These are phyloP conservation scores for Lentithecium fluviatile DNA, from an alignment of 495 filamentous ascomycete species.

Conservation along the genomic window DNA sequence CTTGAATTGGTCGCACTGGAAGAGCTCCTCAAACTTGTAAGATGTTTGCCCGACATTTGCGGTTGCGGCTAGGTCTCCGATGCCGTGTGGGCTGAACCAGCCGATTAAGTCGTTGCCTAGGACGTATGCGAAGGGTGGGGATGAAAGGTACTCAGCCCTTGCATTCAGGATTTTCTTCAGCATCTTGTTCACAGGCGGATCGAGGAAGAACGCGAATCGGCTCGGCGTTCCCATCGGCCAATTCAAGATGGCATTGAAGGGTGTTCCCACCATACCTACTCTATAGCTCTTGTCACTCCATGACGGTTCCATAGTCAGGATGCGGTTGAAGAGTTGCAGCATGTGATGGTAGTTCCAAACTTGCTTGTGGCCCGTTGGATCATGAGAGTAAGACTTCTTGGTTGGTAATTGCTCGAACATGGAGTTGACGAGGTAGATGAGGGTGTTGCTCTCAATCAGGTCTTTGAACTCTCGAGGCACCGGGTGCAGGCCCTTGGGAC, in stretches of 20 bases:
- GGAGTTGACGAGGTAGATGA: conserved; percentile 35
- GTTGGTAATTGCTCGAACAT: conserved; percentile 71
- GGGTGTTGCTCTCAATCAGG: conserved; percentile 48
- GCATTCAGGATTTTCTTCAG: conserved; percentile 67
- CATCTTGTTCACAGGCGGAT: conserved; percentile 64
- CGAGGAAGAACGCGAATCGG: conserved; percentile 64
- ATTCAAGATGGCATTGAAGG: conserved; percentile 67
- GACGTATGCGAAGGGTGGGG: conserved; percentile 58
- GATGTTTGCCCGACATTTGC: conserved; percentile 45
- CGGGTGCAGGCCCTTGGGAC: conserved; percentile 48
- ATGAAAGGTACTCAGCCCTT: conserved; percentile 63
- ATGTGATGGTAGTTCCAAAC: conserved; percentile 65
- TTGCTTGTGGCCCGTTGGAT: conserved; percentile 60
- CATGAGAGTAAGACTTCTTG: conserved; percentile 55
- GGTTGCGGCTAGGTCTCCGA: conserved; percentile 49
- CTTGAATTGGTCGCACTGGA: conserved; percentile 49
- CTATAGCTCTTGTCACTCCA: conserved; percentile 51
- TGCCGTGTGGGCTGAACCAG: conserved; percentile 60
- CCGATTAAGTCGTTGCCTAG: conserved; percentile 51
- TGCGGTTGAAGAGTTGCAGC: conserved; percentile 62
- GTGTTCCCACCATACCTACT: conserved; percentile 64
- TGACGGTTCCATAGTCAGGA: conserved; percentile 58
- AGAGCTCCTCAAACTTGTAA: conserved; percentile 54
- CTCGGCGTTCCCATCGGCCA: conserved; percentile 69
- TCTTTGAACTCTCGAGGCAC: conserved; percentile 48